Percentiles rank a stretch among this genome's conserved stretches.
Conservation (phyloP, 75 land plant species). For the Isoetes taiwanensis region DNA sequence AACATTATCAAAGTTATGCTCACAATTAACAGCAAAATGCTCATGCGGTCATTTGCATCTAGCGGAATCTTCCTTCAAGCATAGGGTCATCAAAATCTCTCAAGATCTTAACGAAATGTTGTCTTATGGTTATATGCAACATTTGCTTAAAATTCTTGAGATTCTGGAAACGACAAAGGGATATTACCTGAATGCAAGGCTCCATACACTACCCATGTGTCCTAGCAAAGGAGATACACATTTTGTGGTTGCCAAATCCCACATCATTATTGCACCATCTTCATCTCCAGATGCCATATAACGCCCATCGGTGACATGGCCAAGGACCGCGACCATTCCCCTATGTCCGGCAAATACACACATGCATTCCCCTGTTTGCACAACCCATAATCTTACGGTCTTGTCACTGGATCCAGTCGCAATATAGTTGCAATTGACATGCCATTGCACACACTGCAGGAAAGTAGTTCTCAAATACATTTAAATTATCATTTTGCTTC, state of each 20-base stretch:
- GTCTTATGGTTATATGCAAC: too few species aligned
- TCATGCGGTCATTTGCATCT: too few species aligned
- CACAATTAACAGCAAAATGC: too few species aligned
- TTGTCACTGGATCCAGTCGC: conserved; percentile 99
- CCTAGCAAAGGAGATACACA: conserved; percentile 84
- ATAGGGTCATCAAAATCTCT: too few species aligned
- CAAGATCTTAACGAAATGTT: too few species aligned
- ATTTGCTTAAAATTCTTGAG: too few species aligned
- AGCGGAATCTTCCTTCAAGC: too few species aligned
- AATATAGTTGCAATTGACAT: conserved; percentile 94
- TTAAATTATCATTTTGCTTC: too few species aligned
- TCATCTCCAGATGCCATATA: conserved; percentile 99
- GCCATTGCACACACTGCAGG: conserved; percentile 93
- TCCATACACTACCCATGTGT: conserved; percentile 85
- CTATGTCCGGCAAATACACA: conserved; percentile 93
- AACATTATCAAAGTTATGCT: too few species aligned
- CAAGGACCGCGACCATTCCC: conserved; percentile 68
- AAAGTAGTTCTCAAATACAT: not conserved
- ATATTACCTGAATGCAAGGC: conserved; percentile 82
- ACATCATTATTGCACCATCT: conserved; percentile 89
- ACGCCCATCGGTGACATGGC: conserved; percentile 99
- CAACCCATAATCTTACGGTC: conserved; percentile 96
- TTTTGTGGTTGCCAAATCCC: conserved; percentile 80
- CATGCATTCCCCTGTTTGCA: conserved; percentile 88
- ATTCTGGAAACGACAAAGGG: too few species aligned